These are phyloP conservation scores for Elaeis guineensis DNA, from an alignment of 176 grass and related monocot species.

Conservation along the genomic window DNA sequence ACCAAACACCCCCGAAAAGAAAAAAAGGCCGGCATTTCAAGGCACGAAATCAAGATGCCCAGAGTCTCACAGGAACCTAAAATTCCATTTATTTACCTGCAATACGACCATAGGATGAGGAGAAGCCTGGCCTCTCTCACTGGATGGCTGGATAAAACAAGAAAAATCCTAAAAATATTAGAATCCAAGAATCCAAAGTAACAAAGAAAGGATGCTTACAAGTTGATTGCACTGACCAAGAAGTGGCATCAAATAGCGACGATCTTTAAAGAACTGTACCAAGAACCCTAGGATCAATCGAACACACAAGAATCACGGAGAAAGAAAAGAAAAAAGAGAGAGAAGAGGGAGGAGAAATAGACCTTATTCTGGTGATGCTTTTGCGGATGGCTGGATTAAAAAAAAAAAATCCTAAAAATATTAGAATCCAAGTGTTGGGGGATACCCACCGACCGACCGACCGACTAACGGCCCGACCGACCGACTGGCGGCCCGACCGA, in stretches of 20 bases:
- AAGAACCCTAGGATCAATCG: too few species aligned
- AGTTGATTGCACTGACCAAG: neutral
- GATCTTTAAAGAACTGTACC: conserved; percentile 21
- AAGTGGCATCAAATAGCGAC: conserved; percentile 12
- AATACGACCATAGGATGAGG: conserved; percentile 6
- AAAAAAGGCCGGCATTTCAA: too few species aligned
- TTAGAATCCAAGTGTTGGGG: too few species aligned
- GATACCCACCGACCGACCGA: too few species aligned
- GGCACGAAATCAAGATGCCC: neutral
- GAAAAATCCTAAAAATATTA: neutral
- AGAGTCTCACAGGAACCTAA: neutral
- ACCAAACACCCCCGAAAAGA: too few species aligned
- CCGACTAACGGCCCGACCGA: too few species aligned
- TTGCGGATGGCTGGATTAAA: neutral
- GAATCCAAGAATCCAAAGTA: neutral
- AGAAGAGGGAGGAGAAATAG: too few species aligned
- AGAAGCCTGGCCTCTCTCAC: neutral
- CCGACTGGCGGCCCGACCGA: too few species aligned
- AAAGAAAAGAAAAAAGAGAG: too few species aligned
- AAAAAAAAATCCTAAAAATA: neutral
- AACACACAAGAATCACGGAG: too few species aligned
- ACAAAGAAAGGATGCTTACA: neutral
- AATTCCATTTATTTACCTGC: neutral
- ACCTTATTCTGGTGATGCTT: too few species aligned
- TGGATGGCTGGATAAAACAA: neutral